Evolutionary conservation across 228 moss, liverwort and hornwort genomes (phyloP), one percentile per base, ranked within the genome.

Genomic region (Sphagnum magellanicum): DNA sequence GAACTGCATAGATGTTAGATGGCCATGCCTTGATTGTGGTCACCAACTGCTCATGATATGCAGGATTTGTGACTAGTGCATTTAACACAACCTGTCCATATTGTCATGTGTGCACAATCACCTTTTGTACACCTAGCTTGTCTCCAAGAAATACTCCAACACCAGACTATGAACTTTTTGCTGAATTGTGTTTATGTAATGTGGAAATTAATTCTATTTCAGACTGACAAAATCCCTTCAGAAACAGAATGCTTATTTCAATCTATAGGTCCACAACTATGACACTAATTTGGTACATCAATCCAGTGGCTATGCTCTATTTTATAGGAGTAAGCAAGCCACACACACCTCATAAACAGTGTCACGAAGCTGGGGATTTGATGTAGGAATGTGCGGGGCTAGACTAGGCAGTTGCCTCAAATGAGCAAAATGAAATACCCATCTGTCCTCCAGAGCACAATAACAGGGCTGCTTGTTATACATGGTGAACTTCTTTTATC

Each of bases 371-470:
- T 92, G 83, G 50, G 94, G 98, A 72, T 86, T 90, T 59, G 85
- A 79, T 61, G 87, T 90, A 63, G 98, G 98, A 73, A 98, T 87
- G 47, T 90, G 94, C 66, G 89, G 92, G 68, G 98, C 92, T 70
- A 98, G 88, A 69, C 87, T 87, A 66, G 94, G 94, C 70, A 98
- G 81, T 78, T 98, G 94, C 74, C 98, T 87, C 71, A 98, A 83
- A 78, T 94, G 98, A 11, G 98, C 94, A 78, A 98, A 98, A 77
- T 92, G 94, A 76, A 94, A 94, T 53, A 98, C 92, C 98, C 98
- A 98, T 82, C 97, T 98, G 85, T 68, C 58, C 50, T 67, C 68
- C 70, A 10, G 17, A 59, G n/a, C 51, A 9, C 50, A 52, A 15
- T 5, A 48, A 6, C 16, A 48, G 32, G 32, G 32, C 5, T 64